phyloP scores from a whole-genome alignment of 305 asterid genomes.

The Nicotiana rustica region DNA sequence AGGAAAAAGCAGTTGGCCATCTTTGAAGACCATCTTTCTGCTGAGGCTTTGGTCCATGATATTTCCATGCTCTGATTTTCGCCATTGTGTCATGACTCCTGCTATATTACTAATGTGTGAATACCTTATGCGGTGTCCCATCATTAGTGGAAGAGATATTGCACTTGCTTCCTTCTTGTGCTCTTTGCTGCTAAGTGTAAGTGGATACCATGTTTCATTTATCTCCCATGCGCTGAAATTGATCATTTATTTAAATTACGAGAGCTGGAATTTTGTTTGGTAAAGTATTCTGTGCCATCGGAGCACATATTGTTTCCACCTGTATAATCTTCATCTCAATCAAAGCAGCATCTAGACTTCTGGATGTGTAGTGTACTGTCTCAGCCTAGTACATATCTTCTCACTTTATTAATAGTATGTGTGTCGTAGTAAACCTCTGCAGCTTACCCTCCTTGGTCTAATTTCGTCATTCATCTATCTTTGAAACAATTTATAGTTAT shows the following conservation, averaged over 20 bases:
- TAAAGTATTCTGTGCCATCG: not conserved
- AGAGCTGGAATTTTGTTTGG: not conserved
- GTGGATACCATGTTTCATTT: conserved; percentile 40
- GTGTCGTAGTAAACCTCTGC: not conserved
- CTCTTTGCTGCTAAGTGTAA: conserved; percentile 86
- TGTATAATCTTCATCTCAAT: not conserved
- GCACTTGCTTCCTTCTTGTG: conserved; percentile 91
- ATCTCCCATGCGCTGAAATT: not conserved
- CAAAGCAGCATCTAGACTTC: conserved; percentile 22
- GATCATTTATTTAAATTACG: not conserved
- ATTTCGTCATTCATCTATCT: not conserved
- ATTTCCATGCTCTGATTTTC: conserved; percentile 96
- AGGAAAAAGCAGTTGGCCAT: conserved; percentile 95
- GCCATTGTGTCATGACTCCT: conserved; percentile 94
- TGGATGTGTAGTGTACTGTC: conserved; percentile 2
- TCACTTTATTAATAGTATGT: not conserved
- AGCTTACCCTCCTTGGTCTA: not conserved
- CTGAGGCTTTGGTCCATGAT: conserved; percentile 92
- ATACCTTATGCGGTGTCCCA: conserved; percentile 84
- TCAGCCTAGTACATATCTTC: not conserved
- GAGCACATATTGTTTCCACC: conserved; percentile 20
- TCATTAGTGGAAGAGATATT: conserved; percentile 74
- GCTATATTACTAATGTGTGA: conserved; percentile 82
- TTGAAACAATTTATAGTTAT: not conserved
- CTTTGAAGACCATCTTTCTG: conserved; percentile 80